Base-by-base conservation (phyloP, 163 green algal species). In the Chlamydomonas reinhardtii region DNA sequence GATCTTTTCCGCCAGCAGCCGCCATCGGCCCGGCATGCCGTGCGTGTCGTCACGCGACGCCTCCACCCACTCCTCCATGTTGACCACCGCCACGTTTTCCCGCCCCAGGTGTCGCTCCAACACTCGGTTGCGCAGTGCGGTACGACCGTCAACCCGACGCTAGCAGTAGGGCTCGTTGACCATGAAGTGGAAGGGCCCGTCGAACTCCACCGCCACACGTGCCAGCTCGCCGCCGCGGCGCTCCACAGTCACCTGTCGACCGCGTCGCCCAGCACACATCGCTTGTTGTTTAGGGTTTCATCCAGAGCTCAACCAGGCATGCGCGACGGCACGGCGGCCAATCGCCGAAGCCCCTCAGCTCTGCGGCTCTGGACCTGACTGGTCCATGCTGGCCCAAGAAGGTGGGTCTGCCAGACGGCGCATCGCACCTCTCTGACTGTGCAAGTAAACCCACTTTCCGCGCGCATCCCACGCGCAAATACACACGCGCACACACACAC, bases 161-260 rank as follows among this genome's bases (percentile, higher is more conserved):
- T 22, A 32, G 20, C 59, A 73, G 56, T 73, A 82, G 34, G 75
- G 75, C 24, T 82, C 75, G 61, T 82, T 82, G 17, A 82, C 34
- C 75, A 82, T 82, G 35, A 82, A 82, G 35, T 82, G 75, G 75
- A 82, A 82, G 19, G 59, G 75, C 20, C 75, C 75, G 75, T 82
- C 75, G 25, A 82, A 82, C 75, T 82, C 75, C 9, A 82, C 34
- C 27, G 75, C 75, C 32, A 82, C 59, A 4, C 75, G 34, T 32
- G 32, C 32, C 75, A 61, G 19, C 31, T 25, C 59, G 32, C 22
- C 54, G 37, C 75, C 59, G 22, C 59, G 75, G 6, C 75, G 75
- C 75, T 73, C 75, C 15, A 82, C 39, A 2, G 71, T 82, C 14
- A 61, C 75, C 48, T 56, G 48, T 19, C 8, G 39, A n/a, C n/a